A percentile compares a stretch with the other conserved stretches of the same genome.
These are phyloP conservation scores for Debaryomyces sp. DNA, from an alignment of 1,139 yeast species.

Conservation along the genomic window DNA sequence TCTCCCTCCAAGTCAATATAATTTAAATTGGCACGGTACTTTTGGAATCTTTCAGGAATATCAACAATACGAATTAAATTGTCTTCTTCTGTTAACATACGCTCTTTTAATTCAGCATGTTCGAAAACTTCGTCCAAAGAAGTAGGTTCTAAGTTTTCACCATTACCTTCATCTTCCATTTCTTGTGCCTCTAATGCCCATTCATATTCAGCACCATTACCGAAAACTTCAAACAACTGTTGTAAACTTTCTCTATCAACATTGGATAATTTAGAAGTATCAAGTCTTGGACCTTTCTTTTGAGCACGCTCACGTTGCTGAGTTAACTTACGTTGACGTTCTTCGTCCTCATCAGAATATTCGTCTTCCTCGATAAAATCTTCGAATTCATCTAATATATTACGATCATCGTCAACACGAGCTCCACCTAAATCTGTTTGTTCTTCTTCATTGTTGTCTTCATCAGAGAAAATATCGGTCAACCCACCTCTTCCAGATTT, in stretches of 20 bases:
- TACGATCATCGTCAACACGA: conserved; percentile 40
- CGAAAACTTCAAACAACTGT: conserved; percentile 92
- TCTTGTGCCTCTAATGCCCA: conserved; percentile 97
- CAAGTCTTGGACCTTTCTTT: conserved; percentile 43
- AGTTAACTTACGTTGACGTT: conserved; percentile 29
- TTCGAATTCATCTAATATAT: conserved; percentile 79
- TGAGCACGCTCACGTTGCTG: conserved; percentile 46
- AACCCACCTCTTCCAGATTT: conserved; percentile 42
- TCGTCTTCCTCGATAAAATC: conserved; percentile 98
- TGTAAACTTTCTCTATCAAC: conserved; percentile 92
- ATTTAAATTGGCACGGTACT: conserved; percentile 63
- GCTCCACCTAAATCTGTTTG: conserved; percentile 36
- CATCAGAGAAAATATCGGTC: conserved; percentile 85
- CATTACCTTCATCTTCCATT: conserved; percentile 61
- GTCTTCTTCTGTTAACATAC: conserved; percentile 91
- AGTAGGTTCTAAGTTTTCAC: conserved; percentile 57
- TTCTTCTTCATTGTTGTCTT: conserved; percentile 56
- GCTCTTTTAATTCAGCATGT: conserved; percentile 87
- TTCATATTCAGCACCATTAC: conserved; percentile 95
- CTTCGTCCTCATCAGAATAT: conserved; percentile 86
- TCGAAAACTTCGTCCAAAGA: conserved; percentile 89
- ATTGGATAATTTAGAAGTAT: conserved; percentile 66
- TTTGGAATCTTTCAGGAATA: conserved; percentile 90
- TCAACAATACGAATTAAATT: conserved; percentile 85
- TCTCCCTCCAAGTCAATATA: conserved; percentile 68